These are phyloP conservation scores for Tricholoma flavovirens DNA, from an alignment of 768 basidiomycete genomes.

Conservation along the genomic window DNA sequence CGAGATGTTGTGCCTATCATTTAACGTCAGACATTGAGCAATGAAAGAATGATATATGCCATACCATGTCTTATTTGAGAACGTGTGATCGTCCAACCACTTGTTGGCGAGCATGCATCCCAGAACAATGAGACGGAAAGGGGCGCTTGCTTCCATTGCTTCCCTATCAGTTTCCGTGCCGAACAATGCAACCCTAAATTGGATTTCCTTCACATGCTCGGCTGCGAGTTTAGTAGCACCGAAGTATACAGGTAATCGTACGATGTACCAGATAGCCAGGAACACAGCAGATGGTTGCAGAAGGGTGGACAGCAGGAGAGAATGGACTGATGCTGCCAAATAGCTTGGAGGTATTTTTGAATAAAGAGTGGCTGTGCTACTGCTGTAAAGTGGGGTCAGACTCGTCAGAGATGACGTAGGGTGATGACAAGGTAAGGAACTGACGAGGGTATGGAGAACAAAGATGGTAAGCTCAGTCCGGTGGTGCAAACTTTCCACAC, in stretches of 20 bases:
- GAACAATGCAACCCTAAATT: constrained; percentile 60
- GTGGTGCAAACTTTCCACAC: constrained; percentile 81
- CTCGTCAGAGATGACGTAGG: constrained; percentile 6
- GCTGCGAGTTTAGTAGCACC: constrained; percentile 43
- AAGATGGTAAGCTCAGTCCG: constrained; percentile 52
- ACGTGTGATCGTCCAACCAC: constrained; percentile 85
- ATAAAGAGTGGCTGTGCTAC: constrained; percentile 34
- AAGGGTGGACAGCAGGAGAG: constrained; percentile 70
- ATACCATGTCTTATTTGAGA: constrained; percentile 86
- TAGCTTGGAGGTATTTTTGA: constrained; percentile 43
- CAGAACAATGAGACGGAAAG: constrained; percentile 70
- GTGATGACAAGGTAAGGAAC: constrained; percentile 21
- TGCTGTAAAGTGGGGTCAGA: constrained; percentile 19
- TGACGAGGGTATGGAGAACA: constrained; percentile 52
- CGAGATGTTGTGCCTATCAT: constrained; percentile 70
- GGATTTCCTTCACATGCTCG: constrained; percentile 53
- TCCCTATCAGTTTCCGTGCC: constrained; percentile 44
- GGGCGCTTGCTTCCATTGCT: constrained; percentile 49
- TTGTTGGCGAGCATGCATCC: constrained; percentile 87
- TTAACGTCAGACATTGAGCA: constrained; percentile 7
- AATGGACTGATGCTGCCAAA: constrained; percentile 60
- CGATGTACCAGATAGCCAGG: constrained; percentile 78
- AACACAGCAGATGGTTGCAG: constrained; percentile 78
- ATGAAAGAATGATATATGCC: constrained; percentile 16
- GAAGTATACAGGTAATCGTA: constrained; percentile 67